Percentiles rank a stretch among this genome's conserved stretches.
phyloP scores from a whole-genome alignment of 352 stramenopile species.

The Phytophthora pini region DNA sequence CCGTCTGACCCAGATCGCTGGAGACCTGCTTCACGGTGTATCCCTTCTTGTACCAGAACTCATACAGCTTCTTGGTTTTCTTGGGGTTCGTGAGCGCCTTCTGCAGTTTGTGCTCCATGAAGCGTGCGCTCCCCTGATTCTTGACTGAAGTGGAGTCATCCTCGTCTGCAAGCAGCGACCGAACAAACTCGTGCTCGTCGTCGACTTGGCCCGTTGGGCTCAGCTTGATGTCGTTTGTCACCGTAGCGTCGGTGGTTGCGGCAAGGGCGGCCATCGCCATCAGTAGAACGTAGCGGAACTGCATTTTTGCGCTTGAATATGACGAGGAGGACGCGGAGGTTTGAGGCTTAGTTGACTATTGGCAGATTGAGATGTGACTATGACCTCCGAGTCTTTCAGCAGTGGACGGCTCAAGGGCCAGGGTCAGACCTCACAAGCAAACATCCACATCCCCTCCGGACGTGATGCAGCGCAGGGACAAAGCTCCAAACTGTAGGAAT shows the following conservation, averaged over 20 bases:
- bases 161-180: slow-evolving; percentile 4
- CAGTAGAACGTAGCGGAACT: slow-evolving; percentile 1
- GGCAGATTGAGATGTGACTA: slow-evolving; percentile 2
- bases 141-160: neutral
- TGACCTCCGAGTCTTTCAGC: neutral
- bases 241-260: neutral
- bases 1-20: slow-evolving; percentile 1
- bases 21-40: slow-evolving; percentile 14
- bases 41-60: slow-evolving; percentile 21
- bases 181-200: neutral
- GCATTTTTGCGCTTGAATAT: neutral
- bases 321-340: neutral
- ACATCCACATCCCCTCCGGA: neutral
- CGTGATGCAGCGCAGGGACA: neutral
- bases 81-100: slow-evolving; percentile 20
- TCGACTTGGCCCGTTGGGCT: no score
- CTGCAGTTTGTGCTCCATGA: slow-evolving; percentile 25
- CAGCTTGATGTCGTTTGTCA: neutral
- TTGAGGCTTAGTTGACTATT: neutral
- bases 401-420: neutral
- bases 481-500: neutral
- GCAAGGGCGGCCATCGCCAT: neutral
- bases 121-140: neutral
- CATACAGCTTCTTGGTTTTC: slow-evolving; percentile 21
- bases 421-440: neutral